Conservation (phyloP, 495 filamentous ascomycete genomes). For the Pseudotulostoma volvatum region DNA sequence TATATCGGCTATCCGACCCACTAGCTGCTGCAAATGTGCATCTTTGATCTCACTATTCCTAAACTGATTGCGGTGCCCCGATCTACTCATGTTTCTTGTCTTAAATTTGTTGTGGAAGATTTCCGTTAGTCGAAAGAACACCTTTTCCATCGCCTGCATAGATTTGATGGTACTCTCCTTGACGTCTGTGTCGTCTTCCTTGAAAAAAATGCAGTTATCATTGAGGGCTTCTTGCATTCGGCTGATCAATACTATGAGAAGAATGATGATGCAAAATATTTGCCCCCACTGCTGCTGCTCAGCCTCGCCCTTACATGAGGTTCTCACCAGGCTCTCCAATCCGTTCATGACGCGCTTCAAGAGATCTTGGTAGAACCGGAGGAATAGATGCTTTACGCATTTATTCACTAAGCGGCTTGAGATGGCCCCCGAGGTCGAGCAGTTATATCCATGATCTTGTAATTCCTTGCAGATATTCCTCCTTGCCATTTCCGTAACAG, state of each 20-base stretch:
- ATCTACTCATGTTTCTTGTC: not conserved
- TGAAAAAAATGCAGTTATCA: slow-evolving; percentile 1
- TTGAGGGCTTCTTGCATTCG: slow-evolving; percentile 4
- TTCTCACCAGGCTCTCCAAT: slow-evolving; percentile 1
- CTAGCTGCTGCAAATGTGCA: not conserved
- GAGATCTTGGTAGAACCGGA: not conserved
- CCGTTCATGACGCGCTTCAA: not conserved
- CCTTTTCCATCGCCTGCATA: slow-evolving; percentile 1
- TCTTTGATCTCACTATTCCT: not conserved
- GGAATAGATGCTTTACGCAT: slow-evolving; percentile 3
- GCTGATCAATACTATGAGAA: slow-evolving; percentile 1
- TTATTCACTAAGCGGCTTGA: slow-evolving; percentile 2
- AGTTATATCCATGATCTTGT: not conserved
- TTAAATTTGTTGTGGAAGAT: not conserved
- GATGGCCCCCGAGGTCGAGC: not conserved
- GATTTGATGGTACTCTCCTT: not conserved
- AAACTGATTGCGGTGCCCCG: not conserved
- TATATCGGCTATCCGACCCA: not conserved
- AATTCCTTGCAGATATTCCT: not conserved
- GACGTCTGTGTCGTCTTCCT: not conserved
- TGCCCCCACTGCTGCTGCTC: not conserved
- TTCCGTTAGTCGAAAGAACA: not conserved
- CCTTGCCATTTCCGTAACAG: not conserved
- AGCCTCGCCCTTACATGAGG: not conserved
- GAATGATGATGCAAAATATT: slow-evolving; percentile 3